These are phyloP conservation scores for Ambrosiella xylebori DNA, from an alignment of 2,329 filamentous ascomycete genomes.

Conservation along the genomic window DNA sequence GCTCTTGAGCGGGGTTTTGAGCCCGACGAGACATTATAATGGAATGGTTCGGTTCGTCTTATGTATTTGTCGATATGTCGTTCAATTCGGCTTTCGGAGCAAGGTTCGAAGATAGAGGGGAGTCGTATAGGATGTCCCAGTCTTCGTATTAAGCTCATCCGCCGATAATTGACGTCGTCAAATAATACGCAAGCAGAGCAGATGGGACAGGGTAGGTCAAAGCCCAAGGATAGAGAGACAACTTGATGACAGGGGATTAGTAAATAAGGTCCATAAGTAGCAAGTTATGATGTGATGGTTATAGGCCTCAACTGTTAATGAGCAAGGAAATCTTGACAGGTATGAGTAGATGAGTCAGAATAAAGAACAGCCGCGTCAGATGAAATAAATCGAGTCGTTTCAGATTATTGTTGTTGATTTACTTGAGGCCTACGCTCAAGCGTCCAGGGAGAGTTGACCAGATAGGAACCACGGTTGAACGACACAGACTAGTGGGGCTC, in stretches of 20 bases:
- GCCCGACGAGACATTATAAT: constrained; percentile 58
- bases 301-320: too few relatives aligned
- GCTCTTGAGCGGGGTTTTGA: constrained; percentile 63
- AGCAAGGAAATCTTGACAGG: too few relatives aligned
- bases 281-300: neutral
- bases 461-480: neutral
- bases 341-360: neutral
- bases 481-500: neutral
- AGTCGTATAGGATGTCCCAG: neutral
- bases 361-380: neutral
- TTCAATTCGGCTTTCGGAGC: neutral
- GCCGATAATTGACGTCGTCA: neutral
- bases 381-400: neutral
- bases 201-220: neutral
- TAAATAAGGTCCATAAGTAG: neutral
- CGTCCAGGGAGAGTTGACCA: neutral
- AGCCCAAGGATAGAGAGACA: neutral
- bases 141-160: neutral
- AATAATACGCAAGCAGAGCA: neutral
- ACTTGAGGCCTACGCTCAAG: neutral
- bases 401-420: neutral
- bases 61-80: neutral
- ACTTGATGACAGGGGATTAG: neutral
- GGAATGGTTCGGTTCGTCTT: constrained; percentile 1
- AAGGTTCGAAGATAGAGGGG: neutral